Base-by-base conservation (phyloP, 2,329 filamentous ascomycete species). In the Alternaria tenuissima region DNA sequence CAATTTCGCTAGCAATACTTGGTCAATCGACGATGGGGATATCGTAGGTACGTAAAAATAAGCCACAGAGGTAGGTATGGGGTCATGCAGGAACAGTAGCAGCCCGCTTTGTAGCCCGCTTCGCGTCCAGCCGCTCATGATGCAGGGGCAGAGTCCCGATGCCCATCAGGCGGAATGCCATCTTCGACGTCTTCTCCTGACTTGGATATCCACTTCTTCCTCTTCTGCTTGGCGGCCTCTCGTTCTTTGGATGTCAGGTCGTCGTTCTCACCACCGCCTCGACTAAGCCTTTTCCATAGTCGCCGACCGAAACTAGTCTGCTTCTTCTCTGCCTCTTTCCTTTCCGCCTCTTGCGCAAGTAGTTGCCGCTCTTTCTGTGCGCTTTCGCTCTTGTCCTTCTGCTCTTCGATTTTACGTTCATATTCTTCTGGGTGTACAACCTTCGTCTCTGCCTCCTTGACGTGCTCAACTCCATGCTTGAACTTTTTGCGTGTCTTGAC, bases 401-500 rank as follows among this genome's bases (percentile, higher is more conserved):
- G 80, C 44, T 79, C 82, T 55, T 84, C 81, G 61, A 81, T 72
- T 41, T 81, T 76, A 66, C 73, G 74, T 57, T 75, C 71, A 59
- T 84, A 83, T 71, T 87, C 85, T 61, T 90, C 87, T 0, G 89
- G 89, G 39, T 86, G 81, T 2, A 91, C 64, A 7, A 90, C 72
- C 69, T 88, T 89, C 57, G 88, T 87, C 59, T 87, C 84, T 28
- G 83, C 77, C 34, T 85, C 81, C 26, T 82, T 78, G 38, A 87
- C 69, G 60, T 85, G 86, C 57, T 84, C 81, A 5, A 78, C 59
- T 81, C 78, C 78, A 41, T 78, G 73, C 78, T 90, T 91, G 34
- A 90, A 84, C 72, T 88, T 88, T 58, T 83, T 83, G 51, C 89
- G 87, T 12, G 89, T 89, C 69, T 88, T 88, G 51, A 90, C 80